Base-by-base conservation (phyloP, 257 asterid genomes). In the Henckelia pumila region DNA sequence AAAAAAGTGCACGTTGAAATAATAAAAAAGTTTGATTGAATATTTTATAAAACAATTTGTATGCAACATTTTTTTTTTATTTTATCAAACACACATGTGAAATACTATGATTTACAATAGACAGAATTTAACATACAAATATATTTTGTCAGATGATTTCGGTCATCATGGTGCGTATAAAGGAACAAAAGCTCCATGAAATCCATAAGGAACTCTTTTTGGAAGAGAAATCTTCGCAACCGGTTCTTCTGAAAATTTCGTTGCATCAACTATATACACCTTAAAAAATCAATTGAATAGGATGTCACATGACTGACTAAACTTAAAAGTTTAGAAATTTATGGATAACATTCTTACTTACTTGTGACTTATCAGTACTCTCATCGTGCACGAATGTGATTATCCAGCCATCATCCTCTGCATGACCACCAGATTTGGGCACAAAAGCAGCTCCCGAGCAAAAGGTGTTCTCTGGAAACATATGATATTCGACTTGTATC, bases 381-480 rank as follows among this genome's bases (percentile, higher is more conserved):
- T 85, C 93, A 20, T 80, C 73, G 64, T 85, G 92, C 16, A 81
- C 75, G 61, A 69, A 80, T 35, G 87, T 61, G 57, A 77, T 63
- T 29, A 88, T 80, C 93, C 93, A 85, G 64, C 91, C 87, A 64
- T 82, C 87, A 28, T 81, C 90, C 77, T 88, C 92, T 55, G 81
- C 82, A 1, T 2, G 59, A 6, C 78, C 78, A n/a, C 78, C 84
- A 0, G 50, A 4, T 73, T 80, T 83, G 3, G 83, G 67, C 25
- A 82, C 84, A 59, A 83, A 83, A 1, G 83, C 53, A 37, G 88
- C 83, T 59, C 92, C 95, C 0, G 90, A 57, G 71, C 95, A 82
- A 76, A 79, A 88, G 22, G 88, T 80, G 47, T 74, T 79, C 32
- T 70, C 74, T 13, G 89, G 88, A 28, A 85, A 75, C 67, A 14